These are phyloP conservation scores for Tricholomella constricta DNA, from an alignment of 768 basidiomycete species.

Conservation along the genomic window DNA sequence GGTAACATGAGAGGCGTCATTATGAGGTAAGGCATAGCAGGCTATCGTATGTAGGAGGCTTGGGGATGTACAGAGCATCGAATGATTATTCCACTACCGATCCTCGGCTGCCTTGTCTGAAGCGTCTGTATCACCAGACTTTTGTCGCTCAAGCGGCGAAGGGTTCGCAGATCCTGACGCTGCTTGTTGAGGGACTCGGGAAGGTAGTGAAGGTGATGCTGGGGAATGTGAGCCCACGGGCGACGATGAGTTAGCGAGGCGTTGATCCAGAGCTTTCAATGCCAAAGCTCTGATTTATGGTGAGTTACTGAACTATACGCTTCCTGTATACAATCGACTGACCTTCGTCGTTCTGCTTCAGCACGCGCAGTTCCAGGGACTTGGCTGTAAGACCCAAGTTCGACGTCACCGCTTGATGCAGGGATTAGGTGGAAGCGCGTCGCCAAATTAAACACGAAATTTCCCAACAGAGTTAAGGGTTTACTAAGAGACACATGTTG, in stretches of 20 bases:
- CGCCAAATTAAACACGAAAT: conserved; percentile 66
- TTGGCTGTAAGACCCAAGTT: conserved; percentile 69
- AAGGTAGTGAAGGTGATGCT: conserved; percentile 29
- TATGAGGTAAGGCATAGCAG: conserved; percentile 9
- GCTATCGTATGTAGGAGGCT: conserved; percentile 15
- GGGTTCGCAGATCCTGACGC: conserved; percentile 26
- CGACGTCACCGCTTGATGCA: conserved; percentile 60
- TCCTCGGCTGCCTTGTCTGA: conserved; percentile 33
- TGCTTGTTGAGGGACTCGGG: conserved; percentile 34
- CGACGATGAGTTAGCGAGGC: conserved; percentile 69
- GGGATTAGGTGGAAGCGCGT: conserved; percentile 78
- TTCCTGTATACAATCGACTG: conserved; percentile 21
- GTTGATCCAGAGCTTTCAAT: conserved; percentile 93
- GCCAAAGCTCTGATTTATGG: conserved; percentile 78
- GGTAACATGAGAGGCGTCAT: conserved; percentile 11
- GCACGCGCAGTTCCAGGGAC: conserved; percentile 89
- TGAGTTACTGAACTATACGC: conserved; percentile 3
- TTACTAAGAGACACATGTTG: conserved; percentile 44
- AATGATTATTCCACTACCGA: conserved; percentile 17
- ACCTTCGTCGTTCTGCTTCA: conserved; percentile 96
- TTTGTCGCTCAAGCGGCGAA: conserved; percentile 30
- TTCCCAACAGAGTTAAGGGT: conserved; percentile 68
- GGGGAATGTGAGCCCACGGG: conserved; percentile 39
- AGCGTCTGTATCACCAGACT: conserved; percentile 38
- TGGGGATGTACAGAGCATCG: conserved; percentile 1